Base-by-base conservation (phyloP, 768 basidiomycete species). In the Mycena venus region DNA sequence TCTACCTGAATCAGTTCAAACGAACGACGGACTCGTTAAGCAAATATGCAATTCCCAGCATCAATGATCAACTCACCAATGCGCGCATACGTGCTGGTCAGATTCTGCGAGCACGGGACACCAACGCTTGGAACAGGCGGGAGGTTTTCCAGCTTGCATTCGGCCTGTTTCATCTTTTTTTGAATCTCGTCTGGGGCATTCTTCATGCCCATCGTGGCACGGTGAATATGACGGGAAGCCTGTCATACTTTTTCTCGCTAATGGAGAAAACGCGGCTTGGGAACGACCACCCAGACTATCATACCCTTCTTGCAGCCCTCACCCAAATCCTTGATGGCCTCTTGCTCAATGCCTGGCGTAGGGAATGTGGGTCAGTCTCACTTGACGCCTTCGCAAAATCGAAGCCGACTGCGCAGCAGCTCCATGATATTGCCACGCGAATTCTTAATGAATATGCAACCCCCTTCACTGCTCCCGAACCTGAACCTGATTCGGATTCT, bases 101-200 rank as follows among this genome's bases (percentile, higher is more conserved):
- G 31, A 21, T 59, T 2, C 15, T 69, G 17, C 66, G 74, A 1
- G 40, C 29, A 2, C 34, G 58, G 27, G 79, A 80, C 31, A 21
- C 63, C 0, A 77, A 70, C 53, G 38, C 77, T 0, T 79, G 73
- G 60, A 58, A 40, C 11, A 61, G 74, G 4, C 68, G 81, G 10
- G 69, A 79, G 21, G 15, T 63, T 23, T 70, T 80, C 27, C 79
- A 79, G 36, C 76, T 83, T 7, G 80, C 73, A 0, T 83, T 0
- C 68, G 74, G 14, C 77, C n/a, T n/a, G n/a, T n/a, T n/a, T n/a
- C n/a, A n/a, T n/a, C n/a, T n/a, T n/a, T n/a, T n/a, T n/a, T n/a
- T 85, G 67, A 86, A 85, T 59, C 75, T 85, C 2, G 76, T 84
- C 19, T 85, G 84, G 83, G 78, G 74, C 0, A 61, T 85, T 12